Evolutionary conservation across 331 rosid genomes (phyloP), one percentile per base, ranked within the genome.

Genomic region (Quercus phellos): DNA sequence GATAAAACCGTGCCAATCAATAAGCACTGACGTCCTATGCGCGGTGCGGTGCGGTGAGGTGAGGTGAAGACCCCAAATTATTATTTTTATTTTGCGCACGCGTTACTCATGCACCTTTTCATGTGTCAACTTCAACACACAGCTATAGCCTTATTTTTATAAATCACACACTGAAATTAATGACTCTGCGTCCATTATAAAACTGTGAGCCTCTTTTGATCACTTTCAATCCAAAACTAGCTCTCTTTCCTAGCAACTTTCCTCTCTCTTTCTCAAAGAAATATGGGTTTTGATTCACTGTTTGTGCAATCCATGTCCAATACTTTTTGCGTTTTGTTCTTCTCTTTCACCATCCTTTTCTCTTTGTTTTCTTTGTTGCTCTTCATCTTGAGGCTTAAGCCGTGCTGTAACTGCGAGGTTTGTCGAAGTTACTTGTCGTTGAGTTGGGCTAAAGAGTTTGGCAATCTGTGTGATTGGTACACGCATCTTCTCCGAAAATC

Each of bases 381-480:
- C n/a, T 94, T 60, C 78, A 46, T 94, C 72, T 64, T 80, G 2
- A 77, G 97, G 53, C 84, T 94, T 11, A 90, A 85, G 2, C 95
- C 89, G 0, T 94, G 98, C 87, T 94, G 98, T 68, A 90, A 89
- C 78, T 94, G 98, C 74, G 53, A 82, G 0, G 50, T 75, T 0
- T 94, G 97, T 80, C 78, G 82, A 35, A 59, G 77, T 35, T 94
- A 85, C 84, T 13, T 94, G 8, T 80, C 74, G 0, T 17, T 86
- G 2, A 53, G 38, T 0, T 94, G 98, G 98, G 4, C 76, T 0
- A 2, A 30, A 1, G 75, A 76, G 2, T 91, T 85, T 59, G 10
- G 30, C 4, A 91, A 93, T n/a, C 82, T 93, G 29, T 77, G 88
- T 78, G 98, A 94, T 59, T 94, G 96, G 92, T 92, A 92, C 76